Percentiles rank a stretch among this genome's conserved stretches.
Conservation (phyloP, 345 rosid species). For the Populus ilicifolia region DNA sequence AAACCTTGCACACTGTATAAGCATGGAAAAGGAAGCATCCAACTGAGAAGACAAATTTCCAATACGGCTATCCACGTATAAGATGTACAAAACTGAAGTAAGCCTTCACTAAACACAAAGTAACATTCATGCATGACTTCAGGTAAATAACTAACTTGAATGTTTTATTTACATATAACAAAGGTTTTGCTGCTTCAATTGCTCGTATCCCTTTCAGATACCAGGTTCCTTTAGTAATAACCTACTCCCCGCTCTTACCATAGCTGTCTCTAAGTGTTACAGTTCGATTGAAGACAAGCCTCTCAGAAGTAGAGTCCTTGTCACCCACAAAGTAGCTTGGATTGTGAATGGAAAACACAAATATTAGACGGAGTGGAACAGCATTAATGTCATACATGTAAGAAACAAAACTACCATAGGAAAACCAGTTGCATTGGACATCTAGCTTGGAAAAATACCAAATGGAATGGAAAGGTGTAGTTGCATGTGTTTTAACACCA, state of each 20-base stretch:
- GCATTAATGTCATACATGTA: not conserved
- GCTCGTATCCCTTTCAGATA: not conserved
- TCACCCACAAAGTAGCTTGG: slow-evolving; percentile 80
- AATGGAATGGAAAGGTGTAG: not conserved
- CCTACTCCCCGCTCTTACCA: slow-evolving; percentile 29
- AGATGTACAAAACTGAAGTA: not conserved
- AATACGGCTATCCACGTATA: not conserved
- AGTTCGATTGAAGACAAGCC: slow-evolving; percentile 77
- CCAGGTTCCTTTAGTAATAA: not conserved
- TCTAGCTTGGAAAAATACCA: not conserved
- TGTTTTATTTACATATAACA: not conserved
- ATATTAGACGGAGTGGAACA: not conserved
- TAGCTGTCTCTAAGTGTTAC: slow-evolving; percentile 50
- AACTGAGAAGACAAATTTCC: not conserved
- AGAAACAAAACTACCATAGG: not conserved
- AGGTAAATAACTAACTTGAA: not conserved
- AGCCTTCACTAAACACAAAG: not conserved
- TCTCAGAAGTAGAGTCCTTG: slow-evolving; percentile 66
- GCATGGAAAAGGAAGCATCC: not conserved
- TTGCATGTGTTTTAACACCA: not conserved
- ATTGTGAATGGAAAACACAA: slow-evolving; percentile 12
- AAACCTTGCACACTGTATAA: not conserved
- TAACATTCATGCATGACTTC: not conserved
- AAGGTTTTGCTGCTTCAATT: not conserved
- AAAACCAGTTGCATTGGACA: not conserved